Conservation (phyloP, 2,329 filamentous ascomycete genomes). For the Fusarium tjaetaba region DNA sequence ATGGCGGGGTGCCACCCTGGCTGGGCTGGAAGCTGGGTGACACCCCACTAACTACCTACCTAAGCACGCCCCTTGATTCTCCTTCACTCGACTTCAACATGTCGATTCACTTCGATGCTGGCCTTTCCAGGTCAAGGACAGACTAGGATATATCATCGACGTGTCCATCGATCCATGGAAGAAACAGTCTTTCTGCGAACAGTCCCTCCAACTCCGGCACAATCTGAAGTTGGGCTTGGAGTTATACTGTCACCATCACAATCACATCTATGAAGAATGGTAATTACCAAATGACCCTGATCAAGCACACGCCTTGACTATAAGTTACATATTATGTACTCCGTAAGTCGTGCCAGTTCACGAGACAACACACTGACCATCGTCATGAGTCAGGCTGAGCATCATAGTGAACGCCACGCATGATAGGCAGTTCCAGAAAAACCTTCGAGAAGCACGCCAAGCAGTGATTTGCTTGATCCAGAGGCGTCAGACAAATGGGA, state of each 20-base stretch:
- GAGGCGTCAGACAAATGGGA: background rate
- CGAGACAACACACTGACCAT: constrained; percentile 1
- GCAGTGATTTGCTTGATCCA: constrained; percentile 19
- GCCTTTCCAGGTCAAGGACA: background rate
- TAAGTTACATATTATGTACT: background rate
- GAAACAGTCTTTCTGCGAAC: background rate
- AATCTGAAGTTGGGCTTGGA: background rate
- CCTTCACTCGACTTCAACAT: background rate
- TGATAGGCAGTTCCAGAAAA: constrained; percentile 23
- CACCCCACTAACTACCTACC: constrained; percentile 12
- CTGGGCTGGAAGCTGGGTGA: constrained; percentile 11
- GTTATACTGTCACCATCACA: background rate
- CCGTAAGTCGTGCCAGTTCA: constrained; percentile 10
- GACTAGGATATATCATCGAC: background rate
- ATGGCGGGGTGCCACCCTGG: constrained; percentile 18
- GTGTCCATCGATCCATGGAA: background rate
- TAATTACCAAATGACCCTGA: background rate
- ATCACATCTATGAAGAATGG: background rate
- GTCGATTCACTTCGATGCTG: constrained; percentile 6
- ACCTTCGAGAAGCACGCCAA: constrained; percentile 32
- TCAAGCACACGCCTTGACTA: constrained; percentile 10
- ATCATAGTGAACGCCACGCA: constrained; percentile 19
- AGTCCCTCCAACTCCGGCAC: background rate
- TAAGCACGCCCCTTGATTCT: constrained; percentile 18
- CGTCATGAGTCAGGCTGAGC: constrained; percentile 17